A percentile compares a stretch with the other conserved stretches of the same genome.
Evolutionary conservation across 192 early-diverging fungal species (phyloP).

Genomic region (Coemansia biformis): DNA sequence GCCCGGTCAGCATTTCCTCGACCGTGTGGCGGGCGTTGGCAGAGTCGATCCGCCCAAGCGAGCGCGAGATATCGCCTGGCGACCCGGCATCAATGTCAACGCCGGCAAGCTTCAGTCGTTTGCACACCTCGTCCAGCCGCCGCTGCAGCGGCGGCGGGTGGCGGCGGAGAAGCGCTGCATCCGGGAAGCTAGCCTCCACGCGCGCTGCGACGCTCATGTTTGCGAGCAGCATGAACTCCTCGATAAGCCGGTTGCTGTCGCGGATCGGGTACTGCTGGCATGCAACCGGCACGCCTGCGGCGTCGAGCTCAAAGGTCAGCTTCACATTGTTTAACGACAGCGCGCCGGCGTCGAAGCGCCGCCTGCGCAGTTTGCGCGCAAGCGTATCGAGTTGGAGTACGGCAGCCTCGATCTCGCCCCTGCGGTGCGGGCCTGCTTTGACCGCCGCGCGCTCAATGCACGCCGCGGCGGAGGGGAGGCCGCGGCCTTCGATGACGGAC

Average conservation of each 20-base stretch:
- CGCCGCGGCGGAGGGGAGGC: constrained; percentile 1
- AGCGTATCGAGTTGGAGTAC: constrained; percentile 53
- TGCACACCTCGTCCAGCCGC: no score
- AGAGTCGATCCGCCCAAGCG: constrained; percentile 50
- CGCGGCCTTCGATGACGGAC: constrained; percentile 57
- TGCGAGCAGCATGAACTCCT: constrained; percentile 87
- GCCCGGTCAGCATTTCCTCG: constrained; percentile 40
- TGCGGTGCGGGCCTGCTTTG: constrained; percentile 9
- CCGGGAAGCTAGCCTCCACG: constrained; percentile 64
- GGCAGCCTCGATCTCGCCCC: constrained; percentile 50
- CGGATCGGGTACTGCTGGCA: constrained; percentile 52
- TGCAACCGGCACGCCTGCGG: constrained; percentile 78
- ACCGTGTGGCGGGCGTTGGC: constrained; percentile 19
- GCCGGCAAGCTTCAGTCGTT: constrained; percentile 52
- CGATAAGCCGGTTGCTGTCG: constrained; percentile 91
- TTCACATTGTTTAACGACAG: constrained; percentile 86
- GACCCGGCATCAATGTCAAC: constrained; percentile 54
- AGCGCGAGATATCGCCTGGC: constrained; percentile 54
- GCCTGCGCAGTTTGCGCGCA: constrained; percentile 54
- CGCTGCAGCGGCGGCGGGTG: no score
- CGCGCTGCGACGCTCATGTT: constrained; percentile 92
- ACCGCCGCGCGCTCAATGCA: constrained; percentile 15
- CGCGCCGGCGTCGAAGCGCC: constrained; percentile 73
- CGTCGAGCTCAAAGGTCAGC: constrained; percentile 89
- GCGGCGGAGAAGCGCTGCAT: no score